These are phyloP conservation scores for Pholiota microspora DNA, from an alignment of 768 basidiomycete species.

Conservation along the genomic window DNA sequence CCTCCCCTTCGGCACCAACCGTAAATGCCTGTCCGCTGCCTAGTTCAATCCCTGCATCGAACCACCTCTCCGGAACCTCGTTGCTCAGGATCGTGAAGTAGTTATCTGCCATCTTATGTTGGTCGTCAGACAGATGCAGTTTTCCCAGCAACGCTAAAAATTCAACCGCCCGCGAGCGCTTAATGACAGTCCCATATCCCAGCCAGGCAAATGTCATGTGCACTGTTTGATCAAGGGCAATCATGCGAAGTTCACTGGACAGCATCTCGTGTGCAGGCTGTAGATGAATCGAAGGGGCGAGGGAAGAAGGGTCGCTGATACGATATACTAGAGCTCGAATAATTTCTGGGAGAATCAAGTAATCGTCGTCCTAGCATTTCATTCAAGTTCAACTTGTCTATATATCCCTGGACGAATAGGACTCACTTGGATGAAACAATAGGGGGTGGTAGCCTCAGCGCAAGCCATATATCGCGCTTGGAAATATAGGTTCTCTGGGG, in stretches of 20 bases:
- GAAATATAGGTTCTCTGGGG: conserved; percentile 56
- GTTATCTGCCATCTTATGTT: conserved; percentile 68
- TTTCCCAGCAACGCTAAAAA: conserved; percentile 48
- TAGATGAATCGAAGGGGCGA: conserved; percentile 41
- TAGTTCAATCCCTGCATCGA: conserved; percentile 60
- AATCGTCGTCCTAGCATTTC: conserved; percentile 61
- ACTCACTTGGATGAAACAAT: conserved; percentile 62
- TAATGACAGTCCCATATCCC: conserved; percentile 60
- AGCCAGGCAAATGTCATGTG: conserved; percentile 67
- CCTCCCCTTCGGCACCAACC: conserved; percentile 52
- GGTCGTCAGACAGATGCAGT: conserved; percentile 44
- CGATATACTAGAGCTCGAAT: conserved; percentile 48
- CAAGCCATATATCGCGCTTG: conserved; percentile 63
- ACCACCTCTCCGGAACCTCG: conserved; percentile 56
- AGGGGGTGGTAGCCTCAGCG: conserved; percentile 43
- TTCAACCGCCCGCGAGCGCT: conserved; percentile 35
- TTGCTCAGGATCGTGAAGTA: conserved; percentile 63
- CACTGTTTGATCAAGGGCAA: conserved; percentile 32
- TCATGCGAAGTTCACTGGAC: conserved; percentile 47
- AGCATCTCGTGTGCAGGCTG: conserved; percentile 63
- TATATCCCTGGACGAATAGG: background rate
- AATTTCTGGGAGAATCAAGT: conserved; percentile 55
- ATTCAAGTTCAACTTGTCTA: conserved; percentile 2
- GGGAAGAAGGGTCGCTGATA: conserved; percentile 22
- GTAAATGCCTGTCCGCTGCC: conserved; percentile 64